phyloP scores from a whole-genome alignment of 306 rosid genomes.

The Sicyos baderoa region DNA sequence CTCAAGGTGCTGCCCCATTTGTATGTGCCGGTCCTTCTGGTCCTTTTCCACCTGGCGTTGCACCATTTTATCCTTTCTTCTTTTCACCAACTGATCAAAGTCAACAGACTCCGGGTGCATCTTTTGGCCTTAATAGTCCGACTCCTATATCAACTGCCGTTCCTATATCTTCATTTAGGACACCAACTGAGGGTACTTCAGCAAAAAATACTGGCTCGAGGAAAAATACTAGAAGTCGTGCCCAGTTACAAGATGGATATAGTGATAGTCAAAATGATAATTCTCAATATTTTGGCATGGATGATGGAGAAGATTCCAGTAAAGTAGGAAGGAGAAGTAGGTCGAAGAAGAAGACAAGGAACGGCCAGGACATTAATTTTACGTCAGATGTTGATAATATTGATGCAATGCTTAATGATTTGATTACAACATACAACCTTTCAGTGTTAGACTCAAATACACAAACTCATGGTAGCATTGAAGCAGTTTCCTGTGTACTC shows the following conservation, averaged over 20 bases:
- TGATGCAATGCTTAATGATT: constrained; percentile 38
- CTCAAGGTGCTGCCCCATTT: constrained; percentile 64
- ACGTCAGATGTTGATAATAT: constrained; percentile 35
- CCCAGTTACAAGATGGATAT: constrained; percentile 40
- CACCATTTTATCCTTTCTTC: constrained; percentile 72
- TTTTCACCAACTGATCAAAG: constrained; percentile 43
- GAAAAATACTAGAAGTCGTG: constrained; percentile 37
- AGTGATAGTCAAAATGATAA: constrained; percentile 22
- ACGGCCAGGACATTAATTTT: constrained; percentile 22
- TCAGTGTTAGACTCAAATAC: constrained; percentile 32
- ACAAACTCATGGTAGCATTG: constrained; percentile 48
- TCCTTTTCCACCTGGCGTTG: constrained; percentile 71
- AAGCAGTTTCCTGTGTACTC: constrained; percentile 39
- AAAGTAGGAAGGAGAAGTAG: constrained; percentile 30
- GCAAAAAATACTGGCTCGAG: constrained; percentile 26
- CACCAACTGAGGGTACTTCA: constrained; percentile 14
- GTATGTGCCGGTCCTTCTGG: constrained; percentile 79
- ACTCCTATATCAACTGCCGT: constrained; percentile 46
- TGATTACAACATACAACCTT: constrained; percentile 39
- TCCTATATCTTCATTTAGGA: constrained; percentile 66
- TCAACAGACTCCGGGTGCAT: constrained; percentile 32
- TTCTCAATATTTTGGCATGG: constrained; percentile 22
- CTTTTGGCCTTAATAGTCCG: constrained; percentile 20
- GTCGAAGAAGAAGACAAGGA: constrained; percentile 28
- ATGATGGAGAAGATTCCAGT: constrained; percentile 34